Evolutionary conservation across 495 filamentous ascomycete genomes (phyloP).

Genomic region (Penicillium roqueforti): DNA sequence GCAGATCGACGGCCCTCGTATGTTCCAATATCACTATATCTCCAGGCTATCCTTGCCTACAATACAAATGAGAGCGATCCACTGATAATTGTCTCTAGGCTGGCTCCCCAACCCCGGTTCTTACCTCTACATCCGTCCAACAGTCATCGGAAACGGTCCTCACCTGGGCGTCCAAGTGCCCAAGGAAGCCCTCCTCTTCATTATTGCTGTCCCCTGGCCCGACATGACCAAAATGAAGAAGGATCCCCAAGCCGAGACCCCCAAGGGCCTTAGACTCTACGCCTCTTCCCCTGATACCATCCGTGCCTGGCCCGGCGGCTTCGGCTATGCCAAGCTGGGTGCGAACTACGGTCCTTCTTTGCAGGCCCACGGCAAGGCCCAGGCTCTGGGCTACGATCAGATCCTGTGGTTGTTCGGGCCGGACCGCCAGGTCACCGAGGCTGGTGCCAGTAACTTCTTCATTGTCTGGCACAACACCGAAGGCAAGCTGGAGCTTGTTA

Average conservation of each 20-base stretch:
- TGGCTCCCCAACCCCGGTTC: constrained; percentile 68
- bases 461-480: constrained; percentile 70
- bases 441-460: constrained; percentile 92
- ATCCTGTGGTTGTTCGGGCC: constrained; percentile 86
- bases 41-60: not conserved
- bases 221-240: constrained; percentile 40
- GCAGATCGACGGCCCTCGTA: constrained; percentile 47
- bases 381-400: constrained; percentile 70
- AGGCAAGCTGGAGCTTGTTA: constrained; percentile 68
- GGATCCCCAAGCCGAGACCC: constrained; percentile 21
- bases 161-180: constrained; percentile 80
- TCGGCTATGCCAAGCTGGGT: constrained; percentile 84
- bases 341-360: constrained; percentile 88
- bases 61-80: not conserved
- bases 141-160: constrained; percentile 75
- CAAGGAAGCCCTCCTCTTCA: constrained; percentile 76
- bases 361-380: constrained; percentile 68
- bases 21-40: constrained; percentile 15
- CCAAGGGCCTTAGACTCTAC: constrained; percentile 66
- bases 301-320: constrained; percentile 89
- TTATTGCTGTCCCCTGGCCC: constrained; percentile 75
- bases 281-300: constrained; percentile 73
- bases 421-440: constrained; percentile 76
- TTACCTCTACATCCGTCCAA: constrained; percentile 80
- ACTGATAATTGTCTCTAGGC: constrained; percentile 34